Conservation (phyloP, 371 early-diverging fungal species). For the Nematocida sp. region DNA sequence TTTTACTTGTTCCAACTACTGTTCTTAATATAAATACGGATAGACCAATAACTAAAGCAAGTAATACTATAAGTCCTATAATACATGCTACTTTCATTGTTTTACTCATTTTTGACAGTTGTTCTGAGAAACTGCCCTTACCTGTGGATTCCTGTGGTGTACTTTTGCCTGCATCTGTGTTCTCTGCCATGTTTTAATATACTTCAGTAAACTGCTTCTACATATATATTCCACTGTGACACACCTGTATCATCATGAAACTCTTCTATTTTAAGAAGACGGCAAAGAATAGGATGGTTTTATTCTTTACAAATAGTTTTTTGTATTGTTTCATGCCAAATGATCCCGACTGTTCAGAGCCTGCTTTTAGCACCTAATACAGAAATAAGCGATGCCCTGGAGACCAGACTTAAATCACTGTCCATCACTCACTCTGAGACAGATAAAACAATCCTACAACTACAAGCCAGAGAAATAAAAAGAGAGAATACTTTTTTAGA, state of each 20-base stretch:
- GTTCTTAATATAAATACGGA: not conserved
- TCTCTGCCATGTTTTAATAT: slow-evolving; percentile 10
- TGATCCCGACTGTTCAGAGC: not conserved
- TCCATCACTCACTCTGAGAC: not conserved
- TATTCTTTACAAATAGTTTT: slow-evolving; percentile 17
- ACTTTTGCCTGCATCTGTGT: not conserved
- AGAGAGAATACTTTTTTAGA: not conserved
- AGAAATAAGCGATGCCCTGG: not conserved
- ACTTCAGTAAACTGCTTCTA: not conserved
- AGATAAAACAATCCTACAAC: slow-evolving; percentile 9
- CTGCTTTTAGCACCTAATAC: not conserved
- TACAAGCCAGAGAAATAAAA: not conserved
- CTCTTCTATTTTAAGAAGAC: not conserved
- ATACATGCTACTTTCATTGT: not conserved
- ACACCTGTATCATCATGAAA: slow-evolving; percentile 27
- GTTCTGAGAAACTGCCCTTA: not conserved
- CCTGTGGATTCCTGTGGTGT: not conserved
- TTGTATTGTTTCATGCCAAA: not conserved
- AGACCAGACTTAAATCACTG: not conserved
- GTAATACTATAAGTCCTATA: not conserved
- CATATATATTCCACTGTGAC: slow-evolving; percentile 14
- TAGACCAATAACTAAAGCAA: not conserved
- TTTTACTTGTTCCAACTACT: not conserved
- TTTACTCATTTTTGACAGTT: not conserved
- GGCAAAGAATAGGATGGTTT: not conserved